Evolutionary conservation across 2,329 filamentous ascomycete species (phyloP).

Genomic region (Hypoxylon sp.): DNA sequence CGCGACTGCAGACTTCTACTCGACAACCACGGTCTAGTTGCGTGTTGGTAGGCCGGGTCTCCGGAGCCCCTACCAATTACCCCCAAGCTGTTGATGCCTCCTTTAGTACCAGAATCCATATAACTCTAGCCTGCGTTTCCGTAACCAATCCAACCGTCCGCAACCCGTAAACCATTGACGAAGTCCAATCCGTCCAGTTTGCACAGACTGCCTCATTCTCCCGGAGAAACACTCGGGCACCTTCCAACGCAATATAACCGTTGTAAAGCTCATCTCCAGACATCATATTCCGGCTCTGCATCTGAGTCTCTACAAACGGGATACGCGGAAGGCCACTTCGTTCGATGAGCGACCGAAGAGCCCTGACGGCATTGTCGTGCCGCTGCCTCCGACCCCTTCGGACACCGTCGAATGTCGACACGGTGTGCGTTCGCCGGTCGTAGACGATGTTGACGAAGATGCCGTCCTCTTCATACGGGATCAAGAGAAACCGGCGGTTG

Average conservation of each 20-base stretch:
- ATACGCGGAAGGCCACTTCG: neutral
- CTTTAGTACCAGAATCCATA: neutral
- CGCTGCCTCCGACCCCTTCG: neutral
- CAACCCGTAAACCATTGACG: neutral
- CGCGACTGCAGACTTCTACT: too few relatives aligned
- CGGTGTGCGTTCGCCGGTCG: neutral
- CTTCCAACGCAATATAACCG: neutral
- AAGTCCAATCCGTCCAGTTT: neutral
- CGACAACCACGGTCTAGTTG: too few relatives aligned
- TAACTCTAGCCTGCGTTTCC: constrained; percentile 4
- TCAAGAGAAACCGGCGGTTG: neutral
- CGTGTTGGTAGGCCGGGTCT: too few relatives aligned
- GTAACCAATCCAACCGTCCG: neutral
- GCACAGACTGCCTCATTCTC: neutral
- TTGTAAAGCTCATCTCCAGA: neutral
- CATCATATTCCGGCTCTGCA: neutral
- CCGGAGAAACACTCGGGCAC: neutral
- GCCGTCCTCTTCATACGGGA: neutral
- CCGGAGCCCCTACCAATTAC: neutral
- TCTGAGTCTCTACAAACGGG: neutral
- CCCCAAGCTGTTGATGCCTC: neutral
- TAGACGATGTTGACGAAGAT: neutral
- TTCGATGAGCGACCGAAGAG: neutral
- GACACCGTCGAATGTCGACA: neutral
- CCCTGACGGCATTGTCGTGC: neutral